Evolutionary conservation across 768 basidiomycete genomes (phyloP), one percentile per base, ranked within the genome.

Genomic region (Favolaschia claudopus): DNA sequence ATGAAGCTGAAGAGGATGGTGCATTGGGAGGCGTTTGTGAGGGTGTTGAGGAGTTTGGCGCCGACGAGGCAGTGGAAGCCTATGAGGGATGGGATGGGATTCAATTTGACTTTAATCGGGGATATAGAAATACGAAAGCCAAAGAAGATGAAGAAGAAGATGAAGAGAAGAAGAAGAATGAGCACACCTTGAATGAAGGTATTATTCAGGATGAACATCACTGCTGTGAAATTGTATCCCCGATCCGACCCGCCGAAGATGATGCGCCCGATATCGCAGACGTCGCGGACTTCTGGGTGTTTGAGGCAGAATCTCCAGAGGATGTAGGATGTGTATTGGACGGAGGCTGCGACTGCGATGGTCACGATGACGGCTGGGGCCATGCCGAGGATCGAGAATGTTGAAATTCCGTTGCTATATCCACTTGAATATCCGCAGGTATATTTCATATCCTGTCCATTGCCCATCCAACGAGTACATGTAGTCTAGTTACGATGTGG

Each of bases 191-290:
- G 80, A 36, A 82, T 83, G 71, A 83, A 83, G 17, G 80, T 81
- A 66, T 84, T 85, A 70, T 86, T 86, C 39, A 82, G 68, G 43
- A 85, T 70, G 66, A 86, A 80, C 72, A 86, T 81, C 28, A 82
- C 69, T 4, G 78, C 79, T 1, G 83, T 84, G 29, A 77, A 60
- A 47, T 84, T 81, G 69, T 82, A 84, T 3, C 81, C 83, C 40
- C 76, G 55, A 37, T 78, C 60, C 0, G 82, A 81, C 31, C 82
- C 77, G 12, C 79, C 77, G 48, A 82, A 84, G 29, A 85, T 75
- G 43, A 75, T 70, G 37, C 71, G 73, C 2, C 81, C 82, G 39
- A 85, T 82, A 63, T 85, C 82, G 66, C 82, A 83, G 17, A 83
- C 79, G 50, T 84, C 81, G 13, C 76, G 76, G 13, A 80, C 69